phyloP scores from a whole-genome alignment of 345 rosid genomes.

The Moricandia arvensis region DNA sequence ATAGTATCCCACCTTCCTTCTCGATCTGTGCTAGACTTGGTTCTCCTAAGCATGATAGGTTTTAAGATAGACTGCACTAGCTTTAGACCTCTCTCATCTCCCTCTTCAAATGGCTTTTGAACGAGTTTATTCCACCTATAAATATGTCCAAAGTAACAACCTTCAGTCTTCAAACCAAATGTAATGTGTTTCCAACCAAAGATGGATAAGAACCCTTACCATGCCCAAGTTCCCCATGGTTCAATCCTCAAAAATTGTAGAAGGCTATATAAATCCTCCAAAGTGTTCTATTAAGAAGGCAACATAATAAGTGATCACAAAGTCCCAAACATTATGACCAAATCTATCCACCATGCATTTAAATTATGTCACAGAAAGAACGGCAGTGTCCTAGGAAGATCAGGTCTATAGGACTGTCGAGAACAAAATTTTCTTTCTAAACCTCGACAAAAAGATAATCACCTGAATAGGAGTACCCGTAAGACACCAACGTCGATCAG shows the following conservation, averaged over 20 bases:
- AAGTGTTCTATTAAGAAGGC: conserved; percentile 58
- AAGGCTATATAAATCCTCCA: conserved; percentile 92
- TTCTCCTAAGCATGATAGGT: conserved; percentile 97
- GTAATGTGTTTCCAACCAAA: conserved; percentile 20
- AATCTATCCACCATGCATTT: neutral
- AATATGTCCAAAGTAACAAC: conserved; percentile 12
- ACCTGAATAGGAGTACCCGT: conserved; percentile 99
- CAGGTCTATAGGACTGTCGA: too few species aligned
- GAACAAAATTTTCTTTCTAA: too few species aligned
- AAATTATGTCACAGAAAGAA: neutral
- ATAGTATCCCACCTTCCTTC: conserved; percentile 64
- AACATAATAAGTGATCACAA: conserved; percentile 16
- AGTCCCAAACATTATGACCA: neutral
- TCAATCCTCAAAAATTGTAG: conserved; percentile 93
- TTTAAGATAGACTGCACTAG: conserved; percentile 87
- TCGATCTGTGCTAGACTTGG: conserved; percentile 80
- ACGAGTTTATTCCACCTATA: conserved; percentile 94
- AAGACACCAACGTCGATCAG: conserved; percentile 97
- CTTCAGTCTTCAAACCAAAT: conserved; percentile 23
- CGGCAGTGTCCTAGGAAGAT: too few species aligned
- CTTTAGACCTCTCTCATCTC: conserved; percentile 92
- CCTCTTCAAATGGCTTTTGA: conserved; percentile 96
- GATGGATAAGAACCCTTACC: conserved; percentile 49
- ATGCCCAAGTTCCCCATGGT: conserved; percentile 98
- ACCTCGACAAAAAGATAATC: conserved; percentile 5